phyloP scores from a whole-genome alignment of 495 filamentous ascomycete species.

The Filosporella fistucella region DNA sequence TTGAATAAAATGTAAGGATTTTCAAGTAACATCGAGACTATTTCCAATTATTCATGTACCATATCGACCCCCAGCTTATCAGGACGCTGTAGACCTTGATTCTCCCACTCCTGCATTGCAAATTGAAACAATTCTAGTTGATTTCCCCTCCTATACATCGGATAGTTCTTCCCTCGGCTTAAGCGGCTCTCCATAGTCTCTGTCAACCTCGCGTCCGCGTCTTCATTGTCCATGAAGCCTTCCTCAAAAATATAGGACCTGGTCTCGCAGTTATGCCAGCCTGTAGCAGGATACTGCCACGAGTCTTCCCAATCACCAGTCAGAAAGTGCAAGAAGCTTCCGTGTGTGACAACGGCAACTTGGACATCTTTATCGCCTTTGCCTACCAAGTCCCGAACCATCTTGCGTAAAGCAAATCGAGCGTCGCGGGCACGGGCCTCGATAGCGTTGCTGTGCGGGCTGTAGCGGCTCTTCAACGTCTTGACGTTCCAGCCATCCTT shows the following conservation, averaged over 20 bases:
- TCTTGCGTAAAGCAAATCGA: conserved; percentile 30
- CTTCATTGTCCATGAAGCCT: conserved; percentile 44
- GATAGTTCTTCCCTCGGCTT: conserved; percentile 34
- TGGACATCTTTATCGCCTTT: conserved; percentile 33
- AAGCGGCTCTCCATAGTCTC: conserved; percentile 57
- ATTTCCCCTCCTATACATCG: not conserved
- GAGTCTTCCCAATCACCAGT: conserved; percentile 77
- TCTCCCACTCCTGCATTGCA: not conserved
- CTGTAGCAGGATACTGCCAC: conserved; percentile 56
- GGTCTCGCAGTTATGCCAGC: conserved; percentile 84
- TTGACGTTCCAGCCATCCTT: conserved; percentile 69
- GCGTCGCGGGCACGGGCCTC: conserved; percentile 57
- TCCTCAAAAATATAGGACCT: conserved; percentile 50
- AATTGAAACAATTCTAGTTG: not conserved
- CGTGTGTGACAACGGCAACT: conserved; percentile 73
- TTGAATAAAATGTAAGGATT: no score
- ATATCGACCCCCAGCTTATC: no score
- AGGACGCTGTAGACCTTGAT: not conserved
- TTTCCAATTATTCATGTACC: no score
- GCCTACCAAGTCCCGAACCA: conserved; percentile 49
- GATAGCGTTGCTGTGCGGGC: conserved; percentile 52
- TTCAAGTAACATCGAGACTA: no score
- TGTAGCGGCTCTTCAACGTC: conserved; percentile 44
- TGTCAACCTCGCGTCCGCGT: conserved; percentile 51
- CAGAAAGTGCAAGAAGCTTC: conserved; percentile 69